These are phyloP conservation scores for Moesziomyces globuligerus DNA, from an alignment of 1,284 basidiomycete genomes.

Conservation along the genomic window DNA sequence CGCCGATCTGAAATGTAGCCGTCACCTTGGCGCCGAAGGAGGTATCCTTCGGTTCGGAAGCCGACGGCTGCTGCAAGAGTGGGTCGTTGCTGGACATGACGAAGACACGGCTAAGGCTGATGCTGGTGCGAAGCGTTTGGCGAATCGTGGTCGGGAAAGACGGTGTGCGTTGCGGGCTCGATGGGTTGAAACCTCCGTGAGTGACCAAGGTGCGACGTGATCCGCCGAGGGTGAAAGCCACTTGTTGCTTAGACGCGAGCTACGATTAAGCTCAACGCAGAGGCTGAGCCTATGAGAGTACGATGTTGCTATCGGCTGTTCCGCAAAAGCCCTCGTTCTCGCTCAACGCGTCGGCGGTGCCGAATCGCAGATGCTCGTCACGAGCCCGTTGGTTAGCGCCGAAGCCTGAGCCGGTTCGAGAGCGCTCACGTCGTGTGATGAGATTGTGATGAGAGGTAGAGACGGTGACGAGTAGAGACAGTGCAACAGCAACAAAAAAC, in stretches of 20 bases:
- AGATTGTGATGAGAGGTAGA: background rate
- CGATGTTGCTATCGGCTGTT: background rate
- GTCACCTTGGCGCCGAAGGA: constrained; percentile 27
- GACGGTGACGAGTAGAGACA: background rate
- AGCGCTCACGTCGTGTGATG: background rate
- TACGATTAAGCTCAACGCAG: too few species aligned
- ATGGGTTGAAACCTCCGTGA: too few species aligned
- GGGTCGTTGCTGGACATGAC: constrained; percentile 28
- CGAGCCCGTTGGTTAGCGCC: background rate
- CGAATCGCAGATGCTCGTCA: background rate
- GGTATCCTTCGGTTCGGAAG: constrained; percentile 14
- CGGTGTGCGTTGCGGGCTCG: too few species aligned
- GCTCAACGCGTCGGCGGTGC: background rate
- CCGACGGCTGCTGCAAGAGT: constrained; percentile 18
- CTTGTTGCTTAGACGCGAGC: too few species aligned
- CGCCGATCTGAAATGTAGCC: constrained; percentile 79
- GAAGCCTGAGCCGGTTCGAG: background rate
- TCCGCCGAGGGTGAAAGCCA: too few species aligned
- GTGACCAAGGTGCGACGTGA: too few species aligned
- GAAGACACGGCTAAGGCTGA: background rate
- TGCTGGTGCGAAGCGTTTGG: background rate
- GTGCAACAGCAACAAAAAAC: background rate
- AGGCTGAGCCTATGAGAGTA: background rate
- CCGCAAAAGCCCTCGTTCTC: background rate
- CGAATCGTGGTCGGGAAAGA: too few species aligned